Percentiles rank a stretch among this genome's conserved stretches.
Evolutionary conservation across 345 rosid genomes (phyloP).

Genomic region (Eutrema heterophyllum): DNA sequence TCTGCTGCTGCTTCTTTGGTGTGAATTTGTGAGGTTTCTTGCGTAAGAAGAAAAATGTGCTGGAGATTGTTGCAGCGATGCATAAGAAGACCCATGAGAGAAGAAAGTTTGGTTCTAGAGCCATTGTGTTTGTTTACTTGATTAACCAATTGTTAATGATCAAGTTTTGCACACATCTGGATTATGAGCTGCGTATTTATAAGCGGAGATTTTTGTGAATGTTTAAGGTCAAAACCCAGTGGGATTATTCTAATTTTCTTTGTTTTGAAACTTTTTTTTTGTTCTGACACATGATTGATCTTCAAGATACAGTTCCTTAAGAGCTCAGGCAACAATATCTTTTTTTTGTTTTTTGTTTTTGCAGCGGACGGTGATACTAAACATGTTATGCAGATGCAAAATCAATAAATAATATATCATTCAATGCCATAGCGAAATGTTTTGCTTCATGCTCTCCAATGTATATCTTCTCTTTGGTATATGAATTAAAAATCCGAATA

Average conservation of each 20-base stretch:
- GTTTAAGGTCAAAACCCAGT: slow-evolving; percentile 17
- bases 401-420: no score
- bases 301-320: slow-evolving; percentile 26
- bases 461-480: neutral
- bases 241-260: neutral
- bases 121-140: slow-evolving; percentile 24
- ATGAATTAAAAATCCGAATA: neutral
- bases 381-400: slow-evolving; percentile 15
- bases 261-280: neutral
- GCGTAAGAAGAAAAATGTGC: slow-evolving; percentile 36
- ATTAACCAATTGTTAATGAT: neutral
- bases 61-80: slow-evolving; percentile 37
- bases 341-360: neutral
- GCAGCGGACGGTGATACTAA: slow-evolving; percentile 17
- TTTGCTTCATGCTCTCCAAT: neutral
- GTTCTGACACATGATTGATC: slow-evolving; percentile 29
- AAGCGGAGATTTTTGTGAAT: slow-evolving; percentile 12
- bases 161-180: neutral
- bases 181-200: slow-evolving; percentile 21
- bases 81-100: slow-evolving; percentile 35
- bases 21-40: slow-evolving; percentile 15
- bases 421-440: neutral
- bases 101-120: slow-evolving; percentile 23
- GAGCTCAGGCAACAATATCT: slow-evolving; percentile 8
- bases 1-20: slow-evolving; percentile 2